A percentile compares a stretch with the other conserved stretches of the same genome.
Conservation (phyloP, 495 filamentous ascomycete species). For the Annulohypoxylon stygium region DNA sequence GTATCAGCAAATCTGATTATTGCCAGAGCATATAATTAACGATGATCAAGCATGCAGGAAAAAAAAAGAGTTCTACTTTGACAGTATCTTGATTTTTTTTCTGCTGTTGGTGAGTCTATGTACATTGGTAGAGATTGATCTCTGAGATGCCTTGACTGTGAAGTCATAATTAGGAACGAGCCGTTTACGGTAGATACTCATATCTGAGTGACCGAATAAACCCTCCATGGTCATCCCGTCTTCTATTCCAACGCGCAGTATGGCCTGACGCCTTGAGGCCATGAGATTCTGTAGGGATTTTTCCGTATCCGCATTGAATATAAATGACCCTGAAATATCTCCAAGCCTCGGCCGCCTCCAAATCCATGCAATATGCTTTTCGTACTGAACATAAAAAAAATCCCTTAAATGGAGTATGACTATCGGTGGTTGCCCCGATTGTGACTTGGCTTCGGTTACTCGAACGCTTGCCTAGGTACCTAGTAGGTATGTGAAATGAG, state of each 20-base stretch:
- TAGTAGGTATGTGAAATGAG: neutral
- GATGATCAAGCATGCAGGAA: neutral
- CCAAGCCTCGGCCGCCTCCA: slow-evolving; percentile 14
- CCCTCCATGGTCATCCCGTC: slow-evolving; percentile 28
- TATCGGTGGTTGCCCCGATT: neutral
- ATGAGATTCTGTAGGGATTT: neutral
- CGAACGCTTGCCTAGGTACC: neutral
- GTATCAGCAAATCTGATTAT: too few relatives aligned
- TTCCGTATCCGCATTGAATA: neutral
- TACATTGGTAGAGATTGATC: slow-evolving; percentile 11
- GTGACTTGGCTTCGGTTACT: neutral
- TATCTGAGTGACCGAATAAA: slow-evolving; percentile 9
- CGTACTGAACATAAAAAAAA: slow-evolving; percentile 30
- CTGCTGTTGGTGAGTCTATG: slow-evolving; percentile 8
- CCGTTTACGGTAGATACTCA: slow-evolving; percentile 3
- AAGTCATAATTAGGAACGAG: slow-evolving; percentile 12
- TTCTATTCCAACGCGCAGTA: slow-evolving; percentile 32
- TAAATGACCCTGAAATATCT: neutral
- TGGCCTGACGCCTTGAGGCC: slow-evolving; percentile 15
- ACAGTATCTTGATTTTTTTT: slow-evolving; percentile 14
- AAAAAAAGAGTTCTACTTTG: neutral
- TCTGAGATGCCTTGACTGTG: slow-evolving; percentile 12
- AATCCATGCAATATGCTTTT: slow-evolving; percentile 35
- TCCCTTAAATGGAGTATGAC: slow-evolving; percentile 13
- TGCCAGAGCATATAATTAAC: too few relatives aligned